Base-by-base conservation (phyloP, 2,329 filamentous ascomycete genomes). In the Sporothrix humicola region DNA sequence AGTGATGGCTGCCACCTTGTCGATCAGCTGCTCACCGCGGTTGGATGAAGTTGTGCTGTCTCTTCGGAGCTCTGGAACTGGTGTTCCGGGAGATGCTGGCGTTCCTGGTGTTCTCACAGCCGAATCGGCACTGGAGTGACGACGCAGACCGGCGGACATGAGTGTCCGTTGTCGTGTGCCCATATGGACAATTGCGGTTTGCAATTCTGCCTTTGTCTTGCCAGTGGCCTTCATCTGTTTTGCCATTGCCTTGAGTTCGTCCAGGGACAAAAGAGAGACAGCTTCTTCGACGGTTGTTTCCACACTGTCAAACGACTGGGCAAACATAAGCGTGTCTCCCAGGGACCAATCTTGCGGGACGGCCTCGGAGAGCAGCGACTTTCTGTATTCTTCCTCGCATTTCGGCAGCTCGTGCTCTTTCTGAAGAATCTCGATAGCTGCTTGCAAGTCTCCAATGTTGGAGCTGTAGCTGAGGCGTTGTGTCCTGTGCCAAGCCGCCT, bases 221-320 rank as follows among this genome's bases (percentile, higher is more conserved):
- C 95, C 95, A 77, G 93, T 90, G 0, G 97, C 87, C 77, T 94
- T 97, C 3, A 91, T 93, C 76, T 97, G 93, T 79, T 93, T 98
- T 1, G 94, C 93, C 12, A 99, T 82, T 0, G 82, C 80, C 79
- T 96, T 98, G 26, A 98, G 85, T 82, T 99, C 96, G 65, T 98
- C 94, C 0, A 98, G 84, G n/a, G 90, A 89, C 5, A 99, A 83
- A 0, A 98, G 84, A 0, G 91, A 89, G 0, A 93, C 92, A 2
- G 95, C 95, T 80, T 97, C 94, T 80, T 97, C 92, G 1, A 98
- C 82, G 0, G 90, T 92, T 6, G 86, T 90, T 75, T 98, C 94
- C 74, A 87, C 85, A 9, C 92, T 87, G 73, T 92, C 88, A 0
- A 92, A 96, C 10, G 87, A 85, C 81, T 98, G 94, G 2, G 93